phyloP scores from a whole-genome alignment of 306 rosid species.

The Corylus americana region DNA sequence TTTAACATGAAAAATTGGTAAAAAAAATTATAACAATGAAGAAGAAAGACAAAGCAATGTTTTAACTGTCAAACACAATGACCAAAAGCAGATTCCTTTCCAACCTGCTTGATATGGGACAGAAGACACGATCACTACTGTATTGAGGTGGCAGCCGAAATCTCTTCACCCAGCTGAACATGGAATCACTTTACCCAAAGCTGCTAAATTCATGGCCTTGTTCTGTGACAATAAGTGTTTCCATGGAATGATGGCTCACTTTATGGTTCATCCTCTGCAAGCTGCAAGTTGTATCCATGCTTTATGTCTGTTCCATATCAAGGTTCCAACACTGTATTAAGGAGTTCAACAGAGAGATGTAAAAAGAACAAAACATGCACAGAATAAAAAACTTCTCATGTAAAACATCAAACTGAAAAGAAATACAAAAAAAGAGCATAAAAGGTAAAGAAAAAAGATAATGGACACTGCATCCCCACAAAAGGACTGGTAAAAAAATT shows the following conservation, averaged over 20 bases:
- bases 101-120: not conserved
- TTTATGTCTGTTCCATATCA: conserved; percentile 62
- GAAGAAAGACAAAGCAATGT: conserved; percentile 21
- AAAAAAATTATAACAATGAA: conserved; percentile 35
- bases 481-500: not conserved
- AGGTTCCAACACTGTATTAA: conserved; percentile 32
- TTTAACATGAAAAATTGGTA: conserved; percentile 35
- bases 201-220: conserved; percentile 18
- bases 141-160: not conserved
- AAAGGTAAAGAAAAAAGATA: not conserved
- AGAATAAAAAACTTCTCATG: not conserved
- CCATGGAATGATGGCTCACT: not conserved
- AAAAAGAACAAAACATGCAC: not conserved
- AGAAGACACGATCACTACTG: not conserved
- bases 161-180: not conserved
- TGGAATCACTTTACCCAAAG: conserved; percentile 21
- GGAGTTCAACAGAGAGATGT: conserved; percentile 7
- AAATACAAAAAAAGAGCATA: not conserved
- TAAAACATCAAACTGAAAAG: not conserved
- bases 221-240: not conserved
- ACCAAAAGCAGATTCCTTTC: conserved; percentile 19
- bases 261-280: conserved; percentile 65
- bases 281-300: conserved; percentile 72
- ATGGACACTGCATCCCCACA: not conserved
- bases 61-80: conserved; percentile 33